phyloP scores from a whole-genome alignment of 2,329 filamentous ascomycete species.

The Fusarium irregulare region DNA sequence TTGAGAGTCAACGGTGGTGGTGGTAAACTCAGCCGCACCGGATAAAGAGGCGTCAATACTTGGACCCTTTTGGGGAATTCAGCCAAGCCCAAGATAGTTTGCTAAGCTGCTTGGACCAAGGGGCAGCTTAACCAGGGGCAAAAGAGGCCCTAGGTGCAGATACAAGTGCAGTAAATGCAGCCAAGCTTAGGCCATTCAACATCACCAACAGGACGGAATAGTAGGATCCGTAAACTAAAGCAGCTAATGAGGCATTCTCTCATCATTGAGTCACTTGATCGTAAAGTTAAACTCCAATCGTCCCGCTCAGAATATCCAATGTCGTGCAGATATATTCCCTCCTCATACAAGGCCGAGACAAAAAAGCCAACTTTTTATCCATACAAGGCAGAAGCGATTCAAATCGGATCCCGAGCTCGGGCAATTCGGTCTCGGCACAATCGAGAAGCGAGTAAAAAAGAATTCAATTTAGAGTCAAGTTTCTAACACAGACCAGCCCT shows the following conservation, averaged over 20 bases:
- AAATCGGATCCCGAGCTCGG: constrained; percentile 25
- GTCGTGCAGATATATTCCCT: constrained; percentile 18
- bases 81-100: constrained; percentile 25
- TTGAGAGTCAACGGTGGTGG: neutral
- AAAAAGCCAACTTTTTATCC: neutral
- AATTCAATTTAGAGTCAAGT: constrained; percentile 7
- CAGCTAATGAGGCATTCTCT: constrained; percentile 24
- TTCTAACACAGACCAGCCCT: constrained; percentile 5
- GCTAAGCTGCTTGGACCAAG: constrained; percentile 36
- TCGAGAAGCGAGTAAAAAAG: neutral
- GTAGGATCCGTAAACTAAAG: constrained; percentile 18
- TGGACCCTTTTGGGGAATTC: constrained; percentile 28
- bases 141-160: neutral
- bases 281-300: constrained; percentile 1
- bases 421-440: constrained; percentile 3
- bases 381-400: neutral
- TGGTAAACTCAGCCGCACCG: constrained; percentile 20
- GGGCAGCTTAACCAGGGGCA: constrained; percentile 18
- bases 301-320: constrained; percentile 28
- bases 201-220: neutral
- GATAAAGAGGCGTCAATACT: constrained; percentile 34
- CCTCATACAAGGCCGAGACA: neutral
- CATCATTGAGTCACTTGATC: constrained; percentile 26
- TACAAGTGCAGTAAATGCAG: neutral
- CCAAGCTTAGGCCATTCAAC: neutral